phyloP scores from a whole-genome alignment of 208 protist genomes.

The Acanthamoeba healyi region DNA sequence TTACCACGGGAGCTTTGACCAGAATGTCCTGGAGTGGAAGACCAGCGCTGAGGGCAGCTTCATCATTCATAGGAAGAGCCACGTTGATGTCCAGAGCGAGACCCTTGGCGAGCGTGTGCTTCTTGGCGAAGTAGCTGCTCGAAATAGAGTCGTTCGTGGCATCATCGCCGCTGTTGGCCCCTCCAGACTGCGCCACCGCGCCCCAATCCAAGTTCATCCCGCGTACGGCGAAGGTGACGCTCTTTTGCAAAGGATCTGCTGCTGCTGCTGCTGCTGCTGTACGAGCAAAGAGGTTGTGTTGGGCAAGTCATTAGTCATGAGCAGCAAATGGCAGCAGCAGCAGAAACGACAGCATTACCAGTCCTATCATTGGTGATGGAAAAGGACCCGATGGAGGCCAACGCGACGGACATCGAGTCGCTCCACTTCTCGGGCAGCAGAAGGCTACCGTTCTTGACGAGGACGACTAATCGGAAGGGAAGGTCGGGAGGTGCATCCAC shows the following conservation, averaged over 20 bases:
- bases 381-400: not conserved
- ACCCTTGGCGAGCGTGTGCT: conserved; percentile 1
- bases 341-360: not conserved
- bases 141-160: not conserved
- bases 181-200: not conserved
- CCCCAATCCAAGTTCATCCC: conserved; percentile 2
- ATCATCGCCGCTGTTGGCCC: not conserved
- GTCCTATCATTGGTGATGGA: not conserved
- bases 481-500: not conserved
- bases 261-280: not conserved
- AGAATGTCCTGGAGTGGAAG: conserved; percentile 16
- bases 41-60: not conserved
- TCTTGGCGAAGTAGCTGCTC: not conserved
- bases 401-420: not conserved
- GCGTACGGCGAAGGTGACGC: not conserved
- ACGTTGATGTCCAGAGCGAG: not conserved
- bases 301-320: not conserved
- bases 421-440: conserved; percentile 29
- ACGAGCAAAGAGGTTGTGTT: not conserved
- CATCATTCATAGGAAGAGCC: not conserved
- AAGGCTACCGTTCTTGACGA: not conserved
- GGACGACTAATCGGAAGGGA: not conserved
- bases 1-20: not conserved
- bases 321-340: not conserved
- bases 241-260: not conserved